Evolutionary conservation across 257 asterid species (phyloP).

Genomic region (Sherardia arvensis): DNA sequence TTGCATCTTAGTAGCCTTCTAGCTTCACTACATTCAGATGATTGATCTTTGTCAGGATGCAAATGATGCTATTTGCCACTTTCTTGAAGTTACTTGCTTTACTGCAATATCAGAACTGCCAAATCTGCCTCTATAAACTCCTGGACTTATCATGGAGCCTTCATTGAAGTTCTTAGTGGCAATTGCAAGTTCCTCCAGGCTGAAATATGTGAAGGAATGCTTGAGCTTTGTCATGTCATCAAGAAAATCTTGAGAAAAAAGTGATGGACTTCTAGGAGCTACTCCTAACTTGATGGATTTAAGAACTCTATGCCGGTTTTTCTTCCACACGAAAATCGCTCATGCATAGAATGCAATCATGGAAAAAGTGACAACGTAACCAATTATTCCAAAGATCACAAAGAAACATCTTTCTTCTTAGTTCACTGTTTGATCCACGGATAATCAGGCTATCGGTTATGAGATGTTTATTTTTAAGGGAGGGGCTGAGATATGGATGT

Average conservation of each 20-base stretch:
- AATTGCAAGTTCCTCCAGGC: conserved; percentile 11
- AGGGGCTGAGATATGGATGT: conserved; percentile 1
- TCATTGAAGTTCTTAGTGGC: conserved; percentile 16
- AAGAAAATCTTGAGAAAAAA: conserved; percentile 14
- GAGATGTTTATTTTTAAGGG: neutral
- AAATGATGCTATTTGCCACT: conserved; percentile 11
- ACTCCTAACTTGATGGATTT: neutral
- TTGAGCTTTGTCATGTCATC: conserved; percentile 16
- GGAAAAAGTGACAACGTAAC: neutral
- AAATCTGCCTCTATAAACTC: conserved; percentile 13
- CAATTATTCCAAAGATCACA: neutral
- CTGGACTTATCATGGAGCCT: neutral
- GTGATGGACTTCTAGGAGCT: neutral
- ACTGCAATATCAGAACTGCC: conserved; percentile 11
- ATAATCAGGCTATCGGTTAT: neutral
- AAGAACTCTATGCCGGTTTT: neutral
- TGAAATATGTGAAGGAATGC: conserved; percentile 12
- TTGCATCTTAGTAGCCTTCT: conserved; percentile 16
- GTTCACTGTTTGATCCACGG: neutral
- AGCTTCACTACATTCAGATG: conserved; percentile 19
- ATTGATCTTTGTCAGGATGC: conserved; percentile 20
- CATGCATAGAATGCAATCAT: neutral
- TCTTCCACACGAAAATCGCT: neutral
- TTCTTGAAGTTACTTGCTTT: conserved; percentile 14
- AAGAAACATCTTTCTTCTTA: neutral